Percentiles rank a stretch among this genome's conserved stretches.
Conservation (phyloP, 805 yeast genomes). For the Cyberlindnera samutprakarnensis region DNA sequence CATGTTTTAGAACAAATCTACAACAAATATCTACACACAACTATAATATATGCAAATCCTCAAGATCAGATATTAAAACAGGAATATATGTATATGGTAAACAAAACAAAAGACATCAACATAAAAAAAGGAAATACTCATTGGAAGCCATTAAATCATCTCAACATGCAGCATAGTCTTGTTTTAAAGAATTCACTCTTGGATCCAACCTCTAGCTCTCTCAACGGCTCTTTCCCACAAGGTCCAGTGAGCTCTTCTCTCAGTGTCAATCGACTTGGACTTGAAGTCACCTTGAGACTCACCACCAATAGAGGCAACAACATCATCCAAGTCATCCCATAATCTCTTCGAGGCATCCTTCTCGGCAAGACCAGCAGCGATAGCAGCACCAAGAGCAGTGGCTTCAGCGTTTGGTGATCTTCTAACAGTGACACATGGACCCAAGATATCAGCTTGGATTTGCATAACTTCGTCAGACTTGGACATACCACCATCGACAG, state of each 20-base stretch:
- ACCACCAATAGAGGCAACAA: conserved; percentile 34
- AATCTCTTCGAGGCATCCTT: conserved; percentile 46
- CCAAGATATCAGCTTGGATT: conserved; percentile 87
- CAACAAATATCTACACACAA: too few relatives aligned
- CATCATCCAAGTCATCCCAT: conserved; percentile 74
- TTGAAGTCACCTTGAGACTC: conserved; percentile 26
- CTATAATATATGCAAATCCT: too few relatives aligned
- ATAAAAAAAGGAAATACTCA: too few relatives aligned
- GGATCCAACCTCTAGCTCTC: conserved; percentile 76
- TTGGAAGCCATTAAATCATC: too few relatives aligned
- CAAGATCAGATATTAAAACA: not conserved
- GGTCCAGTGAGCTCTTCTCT: conserved; percentile 57
- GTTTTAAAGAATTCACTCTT: not conserved
- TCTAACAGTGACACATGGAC: conserved; percentile 75
- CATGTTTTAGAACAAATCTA: too few relatives aligned
- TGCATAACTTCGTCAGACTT: conserved; percentile 87
- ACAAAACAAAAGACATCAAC: not conserved
- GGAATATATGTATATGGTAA: not conserved
- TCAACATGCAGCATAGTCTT: not conserved
- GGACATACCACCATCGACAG: conserved; percentile 96
- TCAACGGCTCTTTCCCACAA: conserved; percentile 84
- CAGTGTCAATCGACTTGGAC: conserved; percentile 42
- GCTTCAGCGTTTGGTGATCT: conserved; percentile 83
- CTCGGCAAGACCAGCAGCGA: conserved; percentile 77
- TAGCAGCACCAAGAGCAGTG: conserved; percentile 94